Conservation (phyloP, 2,329 filamentous ascomycete genomes). For the Clarireedia hainanense region DNA sequence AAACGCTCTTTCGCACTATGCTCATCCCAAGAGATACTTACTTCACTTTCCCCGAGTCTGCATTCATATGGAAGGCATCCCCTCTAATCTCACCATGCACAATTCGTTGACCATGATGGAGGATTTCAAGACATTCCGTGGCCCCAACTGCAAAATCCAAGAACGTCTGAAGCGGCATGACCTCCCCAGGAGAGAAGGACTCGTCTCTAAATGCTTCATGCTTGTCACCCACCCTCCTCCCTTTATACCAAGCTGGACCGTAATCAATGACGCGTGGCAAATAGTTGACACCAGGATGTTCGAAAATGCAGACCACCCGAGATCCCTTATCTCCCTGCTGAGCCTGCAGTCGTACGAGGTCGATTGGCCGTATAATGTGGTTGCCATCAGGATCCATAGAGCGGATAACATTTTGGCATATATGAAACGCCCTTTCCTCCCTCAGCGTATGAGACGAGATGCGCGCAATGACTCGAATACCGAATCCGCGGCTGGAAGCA, state of each 20-base stretch:
- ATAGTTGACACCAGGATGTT: slow-evolving; percentile 68
- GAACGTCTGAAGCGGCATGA: slow-evolving; percentile 67
- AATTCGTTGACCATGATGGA: slow-evolving; percentile 82
- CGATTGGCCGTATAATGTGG: slow-evolving; percentile 74
- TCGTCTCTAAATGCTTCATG: slow-evolving; percentile 25
- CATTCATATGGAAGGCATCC: slow-evolving; percentile 84
- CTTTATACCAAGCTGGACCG: slow-evolving; percentile 64
- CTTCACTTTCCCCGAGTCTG: slow-evolving; percentile 62
- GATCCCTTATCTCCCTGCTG: slow-evolving; percentile 60
- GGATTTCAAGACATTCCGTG: slow-evolving; percentile 73
- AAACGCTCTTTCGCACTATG: background rate
- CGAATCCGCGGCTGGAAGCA: slow-evolving; percentile 22
- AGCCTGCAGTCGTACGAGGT: slow-evolving; percentile 64
- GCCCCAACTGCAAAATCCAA: slow-evolving; percentile 89
- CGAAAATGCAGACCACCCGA: slow-evolving; percentile 75
- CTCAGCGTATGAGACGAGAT: slow-evolving; percentile 76
- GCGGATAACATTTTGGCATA: slow-evolving; percentile 63
- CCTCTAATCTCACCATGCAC: slow-evolving; percentile 87
- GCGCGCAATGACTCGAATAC: slow-evolving; percentile 58
- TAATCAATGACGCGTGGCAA: slow-evolving; percentile 65
- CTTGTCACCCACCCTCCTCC: slow-evolving; percentile 43
- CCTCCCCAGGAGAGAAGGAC: slow-evolving; percentile 40
- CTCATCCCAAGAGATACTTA: background rate
- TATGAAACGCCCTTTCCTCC: slow-evolving; percentile 81
- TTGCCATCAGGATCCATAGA: slow-evolving; percentile 64